phyloP scores from a whole-genome alignment of 352 stramenopile species.

The Globisporangium cystogenes region DNA sequence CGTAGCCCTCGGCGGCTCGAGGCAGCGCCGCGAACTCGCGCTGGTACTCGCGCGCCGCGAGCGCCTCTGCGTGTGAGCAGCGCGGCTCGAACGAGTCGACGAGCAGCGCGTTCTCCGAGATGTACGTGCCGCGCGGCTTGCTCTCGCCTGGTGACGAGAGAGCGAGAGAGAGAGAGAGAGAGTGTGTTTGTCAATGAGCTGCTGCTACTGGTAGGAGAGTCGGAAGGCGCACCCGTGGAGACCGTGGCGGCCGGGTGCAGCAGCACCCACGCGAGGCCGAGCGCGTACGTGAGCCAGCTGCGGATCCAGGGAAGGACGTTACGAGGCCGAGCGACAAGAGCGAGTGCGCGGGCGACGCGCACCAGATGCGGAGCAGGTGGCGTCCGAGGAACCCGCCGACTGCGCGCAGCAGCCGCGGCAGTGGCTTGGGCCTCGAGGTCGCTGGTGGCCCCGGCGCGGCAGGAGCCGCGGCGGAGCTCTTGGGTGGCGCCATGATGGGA shows the following conservation, averaged over 20 bases:
- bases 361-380: conserved; percentile 9
- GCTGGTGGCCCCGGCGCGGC: too few relatives aligned
- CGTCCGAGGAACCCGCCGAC: conserved; percentile 7
- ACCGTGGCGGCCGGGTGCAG: conserved; percentile 73
- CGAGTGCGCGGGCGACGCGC: not conserved
- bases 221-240: conserved; percentile 41
- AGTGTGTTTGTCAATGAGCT: not conserved
- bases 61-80: conserved; percentile 30
- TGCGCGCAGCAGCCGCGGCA: conserved; percentile 7
- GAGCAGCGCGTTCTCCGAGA: conserved; percentile 86
- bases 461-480: too few relatives aligned
- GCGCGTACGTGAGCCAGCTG: conserved; percentile 61
- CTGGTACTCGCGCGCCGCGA: conserved; percentile 20
- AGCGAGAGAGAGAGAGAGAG: not conserved
- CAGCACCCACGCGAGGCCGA: conserved; percentile 74
- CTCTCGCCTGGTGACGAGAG: too few relatives aligned
- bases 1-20: conserved; percentile 30
- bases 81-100: conserved; percentile 64
- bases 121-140: conserved; percentile 83
- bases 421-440: conserved; percentile 14
- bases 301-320: not conserved
- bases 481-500: too few relatives aligned
- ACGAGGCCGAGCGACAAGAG: not conserved
- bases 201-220: not conserved
- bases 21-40: conserved; percentile 27